phyloP scores from a whole-genome alignment of 352 stramenopile genomes.

The Aphanomyces astaci region DNA sequence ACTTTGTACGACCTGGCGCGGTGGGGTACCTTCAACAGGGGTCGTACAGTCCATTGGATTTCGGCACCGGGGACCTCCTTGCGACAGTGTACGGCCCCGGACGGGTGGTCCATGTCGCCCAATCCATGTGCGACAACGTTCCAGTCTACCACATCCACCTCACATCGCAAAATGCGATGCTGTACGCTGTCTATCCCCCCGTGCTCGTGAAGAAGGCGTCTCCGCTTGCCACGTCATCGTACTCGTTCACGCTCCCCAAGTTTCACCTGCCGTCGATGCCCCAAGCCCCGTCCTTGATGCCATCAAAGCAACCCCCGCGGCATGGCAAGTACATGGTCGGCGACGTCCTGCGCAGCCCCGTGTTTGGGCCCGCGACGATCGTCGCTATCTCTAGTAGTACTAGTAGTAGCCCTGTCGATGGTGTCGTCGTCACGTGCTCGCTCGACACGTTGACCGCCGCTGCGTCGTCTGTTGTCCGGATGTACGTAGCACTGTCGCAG shows the following conservation, averaged over 20 bases:
- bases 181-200: neutral
- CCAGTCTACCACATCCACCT: neutral
- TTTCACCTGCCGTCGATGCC: conserved; percentile 6
- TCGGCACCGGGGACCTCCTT: neutral
- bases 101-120: neutral
- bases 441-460: conserved; percentile 3
- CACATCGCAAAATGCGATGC: neutral
- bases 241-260: conserved; percentile 17
- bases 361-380: conserved; percentile 11
- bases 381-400: too few relatives aligned
- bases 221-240: neutral
- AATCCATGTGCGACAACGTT: neutral
- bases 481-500: conserved; percentile 43
- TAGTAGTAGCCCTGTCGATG: neutral
- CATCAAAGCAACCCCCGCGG: too few relatives aligned
- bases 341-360: neutral
- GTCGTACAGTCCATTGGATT: conserved; percentile 37
- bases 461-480: conserved; percentile 28
- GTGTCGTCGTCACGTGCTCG: neutral
- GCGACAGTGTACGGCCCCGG: conserved; percentile 9
- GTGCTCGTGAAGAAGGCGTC: neutral
- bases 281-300: neutral
- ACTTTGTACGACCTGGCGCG: conserved; percentile 24
- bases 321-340: conserved; percentile 19
- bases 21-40: conserved; percentile 45